Base-by-base conservation (phyloP, 2,329 filamentous ascomycete genomes). In the Rosellinia necatrix region DNA sequence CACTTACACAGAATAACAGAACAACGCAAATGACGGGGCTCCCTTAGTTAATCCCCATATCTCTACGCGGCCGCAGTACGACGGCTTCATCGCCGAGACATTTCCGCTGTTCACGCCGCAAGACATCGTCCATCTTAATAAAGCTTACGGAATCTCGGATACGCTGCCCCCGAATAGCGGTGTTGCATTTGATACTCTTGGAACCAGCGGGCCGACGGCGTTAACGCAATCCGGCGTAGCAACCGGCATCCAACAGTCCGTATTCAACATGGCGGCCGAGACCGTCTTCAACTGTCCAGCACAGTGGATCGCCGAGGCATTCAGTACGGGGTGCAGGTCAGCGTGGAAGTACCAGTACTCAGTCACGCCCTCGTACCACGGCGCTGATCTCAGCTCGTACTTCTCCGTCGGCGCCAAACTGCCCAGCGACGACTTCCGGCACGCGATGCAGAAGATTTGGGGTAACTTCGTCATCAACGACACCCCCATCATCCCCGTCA, bases 261-360 rank as follows among this genome's bases (percentile, higher is more conserved):
- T 75, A 4, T 67, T 73, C 53, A 75, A 79, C 61, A 73, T 82
- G 42, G 78, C 75, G 35, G 76, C 74, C 25, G 79, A 83, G 68
- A 74, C 73, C 1, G 79, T 76, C 1, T 81, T 81, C 52, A 70
- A 76, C 35, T 82, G 79, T 58, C 76, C 79, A 0, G 74, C 75
- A 0, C 79, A 81, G 65, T 82, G 77, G 78, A 66, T 80, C 42
- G 72, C 74, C 9, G 71, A 75, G 40, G 76, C 78, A 2, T 81
- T 75, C 57, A 69, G 60, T 49, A 55, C 59, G 19, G 65, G 62
- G 22, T 60, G 53, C n/a, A 64, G 66, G 5, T 53, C 68, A 27
- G 68, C 68, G n/a, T 78, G 72, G 70, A 74, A 74, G 50, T 78
- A 78, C 52, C 75, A 78, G 57, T 77, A 73, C 58, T 73, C 69